Conservation (phyloP, 148 eudicot genomes). For the Diospyros kaki region DNA sequence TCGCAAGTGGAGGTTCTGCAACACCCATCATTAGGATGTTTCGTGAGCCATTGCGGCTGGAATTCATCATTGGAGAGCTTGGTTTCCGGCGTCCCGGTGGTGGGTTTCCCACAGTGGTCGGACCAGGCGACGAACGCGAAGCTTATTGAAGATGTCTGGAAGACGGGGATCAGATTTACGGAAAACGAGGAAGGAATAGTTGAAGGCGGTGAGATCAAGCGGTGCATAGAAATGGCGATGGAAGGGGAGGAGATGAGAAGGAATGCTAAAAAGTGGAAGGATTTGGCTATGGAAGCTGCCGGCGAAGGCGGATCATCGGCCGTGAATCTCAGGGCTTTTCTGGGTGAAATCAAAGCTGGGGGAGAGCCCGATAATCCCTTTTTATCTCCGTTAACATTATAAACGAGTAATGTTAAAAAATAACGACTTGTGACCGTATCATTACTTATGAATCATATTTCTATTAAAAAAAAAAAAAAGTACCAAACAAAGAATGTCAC, state of each 20-base stretch:
- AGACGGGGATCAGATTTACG: constrained; percentile 32
- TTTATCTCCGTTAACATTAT: too few relatives aligned
- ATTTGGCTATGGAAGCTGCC: constrained; percentile 28
- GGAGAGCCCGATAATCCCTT: too few relatives aligned
- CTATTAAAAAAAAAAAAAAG: too few relatives aligned
- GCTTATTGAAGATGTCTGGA: constrained; percentile 38
- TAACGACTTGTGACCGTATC: too few relatives aligned
- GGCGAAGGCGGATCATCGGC: constrained; percentile 40
- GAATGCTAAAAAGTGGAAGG: constrained; percentile 36
- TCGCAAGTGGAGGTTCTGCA: constrained; percentile 27
- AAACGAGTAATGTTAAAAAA: too few relatives aligned
- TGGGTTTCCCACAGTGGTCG: constrained; percentile 18
- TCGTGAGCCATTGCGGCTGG: constrained; percentile 32
- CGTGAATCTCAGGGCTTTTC: constrained; percentile 27
- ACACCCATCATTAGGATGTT: constrained; percentile 26
- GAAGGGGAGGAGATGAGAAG: constrained; percentile 10
- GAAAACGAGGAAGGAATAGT: constrained; percentile 24
- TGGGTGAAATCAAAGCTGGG: constrained; percentile 7
- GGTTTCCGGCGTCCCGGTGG: constrained; percentile 17
- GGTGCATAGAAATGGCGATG: constrained; percentile 35
- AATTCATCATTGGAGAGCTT: constrained; percentile 25
- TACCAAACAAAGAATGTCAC: too few relatives aligned
- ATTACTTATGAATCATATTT: too few relatives aligned
- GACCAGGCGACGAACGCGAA: constrained; percentile 19
- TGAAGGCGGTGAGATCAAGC: constrained; percentile 27